Evolutionary conservation across 371 early-diverging fungal species (phyloP).

Genomic region (Thermomucor indicae-seudaticae): DNA sequence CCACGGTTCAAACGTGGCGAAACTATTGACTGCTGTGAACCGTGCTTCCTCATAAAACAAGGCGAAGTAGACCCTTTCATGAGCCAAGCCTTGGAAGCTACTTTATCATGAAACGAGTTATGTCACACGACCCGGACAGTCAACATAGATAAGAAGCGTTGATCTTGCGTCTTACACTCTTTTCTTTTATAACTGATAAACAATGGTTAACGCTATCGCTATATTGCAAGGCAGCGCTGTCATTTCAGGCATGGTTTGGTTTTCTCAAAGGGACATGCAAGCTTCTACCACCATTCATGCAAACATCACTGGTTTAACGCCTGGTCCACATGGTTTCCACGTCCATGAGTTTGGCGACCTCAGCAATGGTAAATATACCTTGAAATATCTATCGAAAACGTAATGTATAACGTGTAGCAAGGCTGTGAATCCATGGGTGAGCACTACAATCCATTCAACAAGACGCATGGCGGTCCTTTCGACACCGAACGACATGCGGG

Average conservation of each 20-base stretch:
- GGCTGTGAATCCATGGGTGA: slow-evolving; percentile 68
- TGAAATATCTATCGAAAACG: neutral
- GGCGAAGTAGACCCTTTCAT: too few species aligned
- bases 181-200: too few species aligned
- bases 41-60: too few species aligned
- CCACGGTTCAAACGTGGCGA: too few species aligned
- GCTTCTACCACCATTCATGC: slow-evolving; percentile 45
- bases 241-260: slow-evolving; percentile 64
- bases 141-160: too few species aligned
- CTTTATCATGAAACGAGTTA: too few species aligned
- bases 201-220: slow-evolving; percentile 65
- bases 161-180: too few species aligned
- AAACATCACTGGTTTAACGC: slow-evolving; percentile 58
- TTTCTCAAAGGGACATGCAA: slow-evolving; percentile 53
- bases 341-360: slow-evolving; percentile 77
- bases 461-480: slow-evolving; percentile 75
- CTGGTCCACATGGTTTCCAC: slow-evolving; percentile 86
- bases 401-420: neutral
- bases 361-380: slow-evolving; percentile 46
- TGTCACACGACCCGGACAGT: too few species aligned
- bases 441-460: slow-evolving; percentile 78
- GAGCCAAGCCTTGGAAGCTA: too few species aligned
- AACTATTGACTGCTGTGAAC: too few species aligned
- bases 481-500: slow-evolving; percentile 72
- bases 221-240: slow-evolving; percentile 41